Evolutionary conservation across 352 stramenopile genomes (phyloP).

Genomic region (Phytopythium delawarense): DNA sequence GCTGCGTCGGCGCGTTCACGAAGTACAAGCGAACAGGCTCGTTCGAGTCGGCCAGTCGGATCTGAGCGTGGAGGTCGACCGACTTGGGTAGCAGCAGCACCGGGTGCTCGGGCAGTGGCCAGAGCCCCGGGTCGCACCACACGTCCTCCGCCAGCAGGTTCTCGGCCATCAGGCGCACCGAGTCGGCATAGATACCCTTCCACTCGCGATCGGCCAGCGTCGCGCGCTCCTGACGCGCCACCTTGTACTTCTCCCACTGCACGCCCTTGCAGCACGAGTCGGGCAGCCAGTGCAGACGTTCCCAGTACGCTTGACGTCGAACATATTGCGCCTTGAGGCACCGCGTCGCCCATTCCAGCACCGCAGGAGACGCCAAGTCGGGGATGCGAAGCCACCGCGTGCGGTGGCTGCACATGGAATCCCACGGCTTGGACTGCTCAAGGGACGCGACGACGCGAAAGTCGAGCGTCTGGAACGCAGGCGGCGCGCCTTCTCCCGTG

Average conservation of each 20-base stretch:
- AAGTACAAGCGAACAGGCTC: constrained; percentile 17
- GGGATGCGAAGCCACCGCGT: constrained; percentile 1
- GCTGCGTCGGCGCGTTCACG: constrained; percentile 11
- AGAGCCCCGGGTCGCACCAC: constrained; percentile 7
- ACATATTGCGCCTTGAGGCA: constrained; percentile 5
- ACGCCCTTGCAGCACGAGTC: constrained; percentile 4
- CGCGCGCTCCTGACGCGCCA: constrained; percentile 5
- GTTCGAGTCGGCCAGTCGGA: constrained; percentile 3
- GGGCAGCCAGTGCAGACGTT: constrained; percentile 6
- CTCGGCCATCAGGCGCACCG: constrained; percentile 2
- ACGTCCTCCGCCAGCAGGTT: constrained; percentile 3
- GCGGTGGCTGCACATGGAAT: constrained; percentile 1
- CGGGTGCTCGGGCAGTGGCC: constrained; percentile 6
- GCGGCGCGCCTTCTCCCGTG: not conserved
- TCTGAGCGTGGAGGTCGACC: constrained; percentile 5
- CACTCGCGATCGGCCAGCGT: constrained; percentile 2
- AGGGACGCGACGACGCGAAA: constrained; percentile 8
- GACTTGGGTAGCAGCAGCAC: constrained; percentile 7
- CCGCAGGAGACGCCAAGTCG: not conserved
- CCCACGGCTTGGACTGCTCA: constrained; percentile 6
- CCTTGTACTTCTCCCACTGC: constrained; percentile 11
- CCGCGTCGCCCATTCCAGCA: not conserved
- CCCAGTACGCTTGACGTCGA: constrained; percentile 4
- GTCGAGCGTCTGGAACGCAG: not conserved
- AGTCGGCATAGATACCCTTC: constrained; percentile 4